These are phyloP conservation scores for Penicillium herquei DNA, from an alignment of 495 filamentous ascomycete species.

Conservation along the genomic window DNA sequence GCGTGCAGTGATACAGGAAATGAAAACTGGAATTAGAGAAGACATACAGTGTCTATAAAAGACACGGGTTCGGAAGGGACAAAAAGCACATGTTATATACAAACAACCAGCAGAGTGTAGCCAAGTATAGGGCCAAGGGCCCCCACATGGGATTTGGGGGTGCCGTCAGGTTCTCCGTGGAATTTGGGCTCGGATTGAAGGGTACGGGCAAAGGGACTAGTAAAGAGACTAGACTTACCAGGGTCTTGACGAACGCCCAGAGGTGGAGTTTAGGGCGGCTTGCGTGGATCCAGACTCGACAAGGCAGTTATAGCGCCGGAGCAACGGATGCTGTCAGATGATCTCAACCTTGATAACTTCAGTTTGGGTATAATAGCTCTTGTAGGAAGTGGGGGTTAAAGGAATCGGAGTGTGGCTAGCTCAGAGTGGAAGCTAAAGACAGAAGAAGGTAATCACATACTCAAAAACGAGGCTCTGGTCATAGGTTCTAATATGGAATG, in stretches of 20 bases:
- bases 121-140: not conserved
- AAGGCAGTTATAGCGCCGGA: conserved; percentile 29
- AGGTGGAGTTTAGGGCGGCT: not conserved
- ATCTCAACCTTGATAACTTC: conserved; percentile 13
- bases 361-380: not conserved
- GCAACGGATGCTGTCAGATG: conserved; percentile 38
- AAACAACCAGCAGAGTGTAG: too few species aligned
- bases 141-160: not conserved
- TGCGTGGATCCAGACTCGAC: not conserved
- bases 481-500: too few species aligned
- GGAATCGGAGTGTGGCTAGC: too few species aligned
- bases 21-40: not conserved
- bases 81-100: conserved; percentile 1
- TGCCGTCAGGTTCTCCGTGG: not conserved
- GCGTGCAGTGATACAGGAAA: not conserved
- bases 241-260: not conserved
- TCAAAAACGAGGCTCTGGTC: too few species aligned
- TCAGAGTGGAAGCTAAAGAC: too few species aligned
- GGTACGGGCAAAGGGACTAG: conserved; percentile 14
- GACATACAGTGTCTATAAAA: not conserved
- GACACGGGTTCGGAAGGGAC: not conserved
- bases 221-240: conserved; percentile 5
- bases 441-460: too few species aligned
- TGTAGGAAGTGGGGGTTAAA: too few species aligned
- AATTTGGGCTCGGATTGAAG: conserved; percentile 20